phyloP scores from a whole-genome alignment of 2,329 filamentous ascomycete genomes.

The Botrytis byssoidea region DNA sequence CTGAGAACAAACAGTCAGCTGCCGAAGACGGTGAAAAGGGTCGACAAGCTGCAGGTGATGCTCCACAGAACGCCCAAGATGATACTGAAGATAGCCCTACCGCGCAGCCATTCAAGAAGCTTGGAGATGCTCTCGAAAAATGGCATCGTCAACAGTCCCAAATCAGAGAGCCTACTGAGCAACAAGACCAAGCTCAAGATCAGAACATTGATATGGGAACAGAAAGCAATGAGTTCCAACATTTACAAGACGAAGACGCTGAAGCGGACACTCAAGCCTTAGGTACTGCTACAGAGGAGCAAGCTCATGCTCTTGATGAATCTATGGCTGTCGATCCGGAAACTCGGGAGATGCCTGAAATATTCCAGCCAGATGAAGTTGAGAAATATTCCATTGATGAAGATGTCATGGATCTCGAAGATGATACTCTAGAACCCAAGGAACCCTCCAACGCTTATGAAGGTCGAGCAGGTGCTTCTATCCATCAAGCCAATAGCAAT shows the following conservation, averaged over 20 bases:
- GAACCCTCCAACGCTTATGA: constrained; percentile 52
- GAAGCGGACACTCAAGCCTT: constrained; percentile 87
- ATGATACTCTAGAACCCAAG: constrained; percentile 43
- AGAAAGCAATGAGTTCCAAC: constrained; percentile 90
- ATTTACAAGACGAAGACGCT: constrained; percentile 79
- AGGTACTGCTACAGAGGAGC: constrained; percentile 82
- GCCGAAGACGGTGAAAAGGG: constrained; percentile 61
- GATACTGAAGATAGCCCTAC: constrained; percentile 45
- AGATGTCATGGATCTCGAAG: constrained; percentile 44
- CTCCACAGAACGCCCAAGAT: constrained; percentile 39
- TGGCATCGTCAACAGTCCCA: constrained; percentile 89
- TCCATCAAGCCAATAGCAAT: constrained; percentile 45
- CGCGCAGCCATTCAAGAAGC: constrained; percentile 82
- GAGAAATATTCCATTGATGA: constrained; percentile 48
- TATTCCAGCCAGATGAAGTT: constrained; percentile 43
- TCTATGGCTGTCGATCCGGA: constrained; percentile 81
- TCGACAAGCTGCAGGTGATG: constrained; percentile 45
- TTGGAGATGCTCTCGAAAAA: constrained; percentile 86
- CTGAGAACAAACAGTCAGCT: constrained; percentile 61
- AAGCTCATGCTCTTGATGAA: constrained; percentile 81
- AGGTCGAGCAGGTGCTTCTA: constrained; percentile 58
- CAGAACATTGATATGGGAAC: constrained; percentile 49
- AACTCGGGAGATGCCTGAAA: constrained; percentile 57
- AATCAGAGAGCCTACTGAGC: constrained; percentile 59
- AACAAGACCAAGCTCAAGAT: constrained; percentile 43